Evolutionary conservation across 2,329 filamentous ascomycete species (phyloP).

Genomic region (Cladophialophora chaetospira): DNA sequence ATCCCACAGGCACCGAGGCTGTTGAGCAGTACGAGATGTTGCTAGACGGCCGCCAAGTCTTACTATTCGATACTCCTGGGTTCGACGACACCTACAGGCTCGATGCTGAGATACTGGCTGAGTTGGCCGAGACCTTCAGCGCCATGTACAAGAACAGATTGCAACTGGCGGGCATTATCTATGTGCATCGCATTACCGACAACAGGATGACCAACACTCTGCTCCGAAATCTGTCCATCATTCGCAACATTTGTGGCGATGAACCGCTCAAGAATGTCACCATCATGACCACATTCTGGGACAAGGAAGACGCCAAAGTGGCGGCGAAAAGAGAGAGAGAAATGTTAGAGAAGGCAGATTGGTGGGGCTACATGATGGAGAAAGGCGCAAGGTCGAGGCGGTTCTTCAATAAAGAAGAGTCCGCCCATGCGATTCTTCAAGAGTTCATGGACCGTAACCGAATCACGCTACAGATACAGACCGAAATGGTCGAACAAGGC

Average conservation of each 20-base stretch:
- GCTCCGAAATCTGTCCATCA: not conserved
- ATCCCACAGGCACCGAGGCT: not conserved
- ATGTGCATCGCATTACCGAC: not conserved
- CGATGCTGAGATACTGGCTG: conserved; percentile 16
- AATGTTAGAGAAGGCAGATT: not conserved
- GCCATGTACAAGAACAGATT: not conserved
- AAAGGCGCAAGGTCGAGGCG: not conserved
- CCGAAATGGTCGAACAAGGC: not conserved
- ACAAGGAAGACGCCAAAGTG: not conserved
- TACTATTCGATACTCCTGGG: conserved; percentile 27
- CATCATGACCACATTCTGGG: not conserved
- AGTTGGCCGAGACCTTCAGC: not conserved
- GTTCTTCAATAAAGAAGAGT: not conserved
- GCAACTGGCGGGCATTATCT: not conserved
- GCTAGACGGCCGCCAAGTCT: not conserved
- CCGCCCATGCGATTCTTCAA: not conserved
- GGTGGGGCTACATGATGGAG: not conserved
- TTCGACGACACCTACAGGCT: conserved; percentile 23
- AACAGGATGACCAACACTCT: not conserved
- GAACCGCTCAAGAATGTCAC: not conserved
- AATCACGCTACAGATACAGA: not conserved
- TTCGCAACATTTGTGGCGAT: not conserved
- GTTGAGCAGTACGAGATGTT: not conserved
- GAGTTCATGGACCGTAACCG: not conserved
- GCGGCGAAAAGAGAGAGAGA: not conserved